phyloP scores from a whole-genome alignment of 768 basidiomycete species.

The Lactifluus subvellereus region DNA sequence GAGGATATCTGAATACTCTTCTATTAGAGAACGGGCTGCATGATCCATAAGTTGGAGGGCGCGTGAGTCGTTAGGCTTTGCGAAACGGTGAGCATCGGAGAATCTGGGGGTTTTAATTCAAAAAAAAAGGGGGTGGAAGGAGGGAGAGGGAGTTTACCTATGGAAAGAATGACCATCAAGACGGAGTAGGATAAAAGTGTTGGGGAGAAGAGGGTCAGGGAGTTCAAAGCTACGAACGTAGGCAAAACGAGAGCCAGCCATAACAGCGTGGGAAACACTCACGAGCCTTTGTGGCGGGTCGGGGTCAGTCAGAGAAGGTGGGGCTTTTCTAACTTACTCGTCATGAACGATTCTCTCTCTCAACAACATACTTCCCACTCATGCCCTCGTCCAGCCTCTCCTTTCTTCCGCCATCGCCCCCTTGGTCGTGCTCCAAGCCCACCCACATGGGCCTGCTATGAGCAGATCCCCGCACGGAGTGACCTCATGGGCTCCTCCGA shows the following conservation, averaged over 20 bases:
- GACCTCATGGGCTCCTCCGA: slow-evolving; percentile 34
- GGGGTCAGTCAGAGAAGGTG: too few relatives aligned
- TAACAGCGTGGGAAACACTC: slow-evolving; percentile 31
- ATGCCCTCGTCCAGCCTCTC: slow-evolving; percentile 27
- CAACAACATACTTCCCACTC: slow-evolving; percentile 10
- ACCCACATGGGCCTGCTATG: slow-evolving; percentile 86
- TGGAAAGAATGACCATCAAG: slow-evolving; percentile 94
- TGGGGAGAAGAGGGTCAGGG: slow-evolving; percentile 78
- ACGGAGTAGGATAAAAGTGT: slow-evolving; percentile 78
- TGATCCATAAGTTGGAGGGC: slow-evolving; percentile 90
- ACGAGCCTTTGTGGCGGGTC: slow-evolving; percentile 1
- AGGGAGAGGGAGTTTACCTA: slow-evolving; percentile 45
- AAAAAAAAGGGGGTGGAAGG: too few relatives aligned
- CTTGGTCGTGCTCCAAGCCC: slow-evolving; percentile 79
- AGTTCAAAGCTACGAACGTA: slow-evolving; percentile 90
- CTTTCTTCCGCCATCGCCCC: slow-evolving; percentile 61
- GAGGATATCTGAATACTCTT: slow-evolving; percentile 74
- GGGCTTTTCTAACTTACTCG: too few relatives aligned
- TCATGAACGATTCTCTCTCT: slow-evolving; percentile 9
- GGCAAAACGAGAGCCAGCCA: slow-evolving; percentile 91
- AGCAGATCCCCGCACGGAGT: slow-evolving; percentile 55
- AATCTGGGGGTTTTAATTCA: slow-evolving; percentile 46
- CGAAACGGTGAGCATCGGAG: slow-evolving; percentile 74
- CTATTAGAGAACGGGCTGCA: slow-evolving; percentile 78
- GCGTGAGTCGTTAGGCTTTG: slow-evolving; percentile 86